phyloP scores from a whole-genome alignment of 2,329 filamentous ascomycete species.

The Sclerotinia nivalis region DNA sequence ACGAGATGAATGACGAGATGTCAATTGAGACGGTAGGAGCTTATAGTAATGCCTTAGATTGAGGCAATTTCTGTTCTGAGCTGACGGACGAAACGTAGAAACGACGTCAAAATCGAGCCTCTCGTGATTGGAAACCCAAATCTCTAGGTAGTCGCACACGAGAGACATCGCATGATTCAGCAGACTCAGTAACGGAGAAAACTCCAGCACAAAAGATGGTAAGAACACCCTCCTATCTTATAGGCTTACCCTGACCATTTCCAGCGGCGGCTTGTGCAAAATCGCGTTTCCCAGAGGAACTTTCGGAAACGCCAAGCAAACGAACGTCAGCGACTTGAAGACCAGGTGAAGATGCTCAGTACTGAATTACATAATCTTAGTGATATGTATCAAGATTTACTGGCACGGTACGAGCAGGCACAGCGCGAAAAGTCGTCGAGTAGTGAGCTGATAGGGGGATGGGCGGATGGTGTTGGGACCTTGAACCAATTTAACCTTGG shows the following conservation, averaged over 20 bases:
- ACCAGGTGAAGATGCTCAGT: conserved; percentile 24
- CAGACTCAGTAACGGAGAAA: conserved; percentile 19
- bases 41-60: neutral
- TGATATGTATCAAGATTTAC: conserved; percentile 21
- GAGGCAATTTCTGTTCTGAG: neutral
- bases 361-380: conserved; percentile 19
- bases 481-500: conserved; percentile 4
- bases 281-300: conserved; percentile 24
- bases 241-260: neutral
- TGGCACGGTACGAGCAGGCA: conserved; percentile 20
- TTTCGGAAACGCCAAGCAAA: conserved; percentile 25
- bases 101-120: conserved; percentile 10
- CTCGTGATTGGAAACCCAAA: conserved; percentile 16
- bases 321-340: conserved; percentile 19
- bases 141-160: conserved; percentile 20
- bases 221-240: neutral
- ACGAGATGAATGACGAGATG: conserved; percentile 14
- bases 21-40: neutral
- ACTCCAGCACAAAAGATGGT: conserved; percentile 25
- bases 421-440: conserved; percentile 18
- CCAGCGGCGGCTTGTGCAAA: conserved; percentile 24
- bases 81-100: conserved; percentile 11
- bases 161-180: conserved; percentile 25
- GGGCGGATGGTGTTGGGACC: conserved; percentile 1
- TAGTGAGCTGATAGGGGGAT: conserved; percentile 15